Evolutionary conservation across 257 asterid species (phyloP), one percentile per base, ranked within the genome.

Genomic region (Penstemon newberryi): DNA sequence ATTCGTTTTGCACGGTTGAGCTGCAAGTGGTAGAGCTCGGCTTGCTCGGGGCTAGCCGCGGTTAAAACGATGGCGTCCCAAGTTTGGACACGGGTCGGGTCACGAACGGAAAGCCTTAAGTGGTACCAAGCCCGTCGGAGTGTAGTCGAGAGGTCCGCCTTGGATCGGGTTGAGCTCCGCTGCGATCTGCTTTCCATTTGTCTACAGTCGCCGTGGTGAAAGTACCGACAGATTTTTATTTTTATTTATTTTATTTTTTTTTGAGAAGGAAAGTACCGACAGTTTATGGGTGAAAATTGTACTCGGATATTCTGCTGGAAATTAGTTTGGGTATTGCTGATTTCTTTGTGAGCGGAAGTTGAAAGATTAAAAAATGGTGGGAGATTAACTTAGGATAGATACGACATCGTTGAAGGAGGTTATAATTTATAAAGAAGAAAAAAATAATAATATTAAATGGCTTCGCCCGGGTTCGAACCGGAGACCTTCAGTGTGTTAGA

Each of bases 1-100:
- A 84, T 70, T 7, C 96, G 82, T 78, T 90, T 89, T 69, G 97
- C 96, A 39, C 96, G 94, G 37, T 69, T 65, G 77, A 93, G 95
- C 79, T 93, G 99, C 96, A 91, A 88, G 63, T 83, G 70, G 78
- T 88, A 93, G 70, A 93, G 95, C 77, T 79, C 80, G 44, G 97
- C 96, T 75, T 93, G 99, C 70, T 90, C 95, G 19, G 97, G 99
- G 76, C 99, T 93, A 6, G 99, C 88, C 7, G 99, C 97, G n/a
- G 99, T 93, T 56, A 93, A 77, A 9, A 93, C 81, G 70, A 93
- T 79, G 65, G 95, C 97, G 79, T 89, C 97, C 97, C 99, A 93
- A 1, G 97, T 90, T 18, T 76, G 89, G 38, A 88, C 96, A 42
- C 99, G 84, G 15, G 79, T 18, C 9, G 94, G 96, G 59, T 90